A percentile compares a stretch with the other conserved stretches of the same genome.
These are phyloP conservation scores for Pestalotiopsis fici DNA, from an alignment of 2,329 filamentous ascomycete species.

Conservation along the genomic window DNA sequence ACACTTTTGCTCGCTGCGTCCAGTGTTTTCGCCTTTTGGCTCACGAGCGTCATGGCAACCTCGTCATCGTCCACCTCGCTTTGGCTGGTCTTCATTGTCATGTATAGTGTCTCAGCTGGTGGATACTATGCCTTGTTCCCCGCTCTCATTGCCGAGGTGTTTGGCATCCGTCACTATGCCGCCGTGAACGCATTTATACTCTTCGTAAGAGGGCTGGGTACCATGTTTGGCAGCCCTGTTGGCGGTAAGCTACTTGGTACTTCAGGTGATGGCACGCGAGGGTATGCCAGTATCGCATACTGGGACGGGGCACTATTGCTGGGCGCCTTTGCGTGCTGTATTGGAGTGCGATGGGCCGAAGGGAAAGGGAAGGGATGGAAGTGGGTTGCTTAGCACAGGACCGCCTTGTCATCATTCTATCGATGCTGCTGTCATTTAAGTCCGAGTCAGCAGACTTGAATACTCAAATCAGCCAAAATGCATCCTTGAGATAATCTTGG, in stretches of 20 bases:
- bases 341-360: constrained; percentile 43
- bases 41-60: constrained; percentile 27
- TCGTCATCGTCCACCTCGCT: constrained; percentile 28
- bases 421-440: too few relatives aligned
- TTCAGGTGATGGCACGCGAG: constrained; percentile 25
- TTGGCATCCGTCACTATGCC: constrained; percentile 46
- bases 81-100: constrained; percentile 41
- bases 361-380: constrained; percentile 38
- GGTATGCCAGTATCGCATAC: constrained; percentile 38
- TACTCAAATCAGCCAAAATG: too few relatives aligned
- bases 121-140: constrained; percentile 48
- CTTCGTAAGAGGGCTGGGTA: constrained; percentile 43
- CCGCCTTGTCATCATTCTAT: neutral
- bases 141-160: constrained; percentile 47
- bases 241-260: constrained; percentile 40
- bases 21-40: constrained; percentile 39
- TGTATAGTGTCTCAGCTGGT: constrained; percentile 43
- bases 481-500: too few relatives aligned
- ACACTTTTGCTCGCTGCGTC: constrained; percentile 36
- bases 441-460: too few relatives aligned
- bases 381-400: constrained; percentile 34
- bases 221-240: constrained; percentile 45
- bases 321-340: constrained; percentile 37
- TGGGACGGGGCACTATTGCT: constrained; percentile 42
- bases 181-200: constrained; percentile 48